Conservation (phyloP, 2,329 filamentous ascomycete species). For the Blastomyces parvus region DNA sequence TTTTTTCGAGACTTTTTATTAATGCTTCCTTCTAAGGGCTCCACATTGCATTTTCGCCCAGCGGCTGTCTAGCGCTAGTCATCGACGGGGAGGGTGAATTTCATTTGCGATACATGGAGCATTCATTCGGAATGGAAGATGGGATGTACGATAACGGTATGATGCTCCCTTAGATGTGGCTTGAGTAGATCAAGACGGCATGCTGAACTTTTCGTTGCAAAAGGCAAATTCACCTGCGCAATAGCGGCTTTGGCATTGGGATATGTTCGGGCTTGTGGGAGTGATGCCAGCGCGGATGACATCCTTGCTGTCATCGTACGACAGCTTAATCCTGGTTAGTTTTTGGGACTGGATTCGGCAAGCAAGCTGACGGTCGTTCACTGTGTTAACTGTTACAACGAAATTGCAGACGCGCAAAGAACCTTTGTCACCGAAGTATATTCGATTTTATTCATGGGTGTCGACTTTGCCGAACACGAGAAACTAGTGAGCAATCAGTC, state of each 20-base stretch:
- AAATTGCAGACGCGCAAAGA: slow-evolving; percentile 45
- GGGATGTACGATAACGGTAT: slow-evolving; percentile 32
- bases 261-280: slow-evolving; percentile 41
- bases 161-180: slow-evolving; percentile 8
- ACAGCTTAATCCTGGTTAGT: slow-evolving; percentile 32
- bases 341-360: slow-evolving; percentile 15
- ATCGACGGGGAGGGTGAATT: slow-evolving; percentile 33
- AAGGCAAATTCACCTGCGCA: slow-evolving; percentile 41
- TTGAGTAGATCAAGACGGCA: not conserved
- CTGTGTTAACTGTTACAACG: not conserved
- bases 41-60: slow-evolving; percentile 37
- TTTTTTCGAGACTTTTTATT: not conserved
- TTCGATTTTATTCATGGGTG: slow-evolving; percentile 58
- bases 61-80: slow-evolving; percentile 31
- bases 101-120: slow-evolving; percentile 32
- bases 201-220: not conserved
- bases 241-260: slow-evolving; percentile 52
- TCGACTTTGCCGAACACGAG: slow-evolving; percentile 78
- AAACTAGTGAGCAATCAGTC: slow-evolving; percentile 61
- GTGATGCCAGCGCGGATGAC: slow-evolving; percentile 54
- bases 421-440: slow-evolving; percentile 59
- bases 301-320: slow-evolving; percentile 58
- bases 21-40: slow-evolving; percentile 21
- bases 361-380: not conserved
- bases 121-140: slow-evolving; percentile 31